Conservation (phyloP, 2,329 filamentous ascomycete genomes). For the Fusarium circinatum region DNA sequence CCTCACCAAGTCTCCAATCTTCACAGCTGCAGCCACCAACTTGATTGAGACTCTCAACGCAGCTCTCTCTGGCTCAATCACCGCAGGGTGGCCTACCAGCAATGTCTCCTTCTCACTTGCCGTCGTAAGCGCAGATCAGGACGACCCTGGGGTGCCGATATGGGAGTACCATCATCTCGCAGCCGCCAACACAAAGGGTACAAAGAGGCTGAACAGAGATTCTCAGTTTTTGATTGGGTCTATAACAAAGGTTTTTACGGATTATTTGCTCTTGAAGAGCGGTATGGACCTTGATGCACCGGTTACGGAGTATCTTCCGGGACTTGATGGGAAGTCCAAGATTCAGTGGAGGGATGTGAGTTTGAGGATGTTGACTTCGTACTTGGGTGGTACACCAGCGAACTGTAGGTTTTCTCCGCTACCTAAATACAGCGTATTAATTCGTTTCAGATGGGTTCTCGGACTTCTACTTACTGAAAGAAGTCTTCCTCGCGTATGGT, state of each 20-base stretch:
- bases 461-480: conserved; percentile 51
- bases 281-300: conserved; percentile 48
- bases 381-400: conserved; percentile 50
- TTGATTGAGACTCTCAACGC: conserved; percentile 45
- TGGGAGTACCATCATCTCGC: conserved; percentile 57
- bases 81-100: conserved; percentile 48
- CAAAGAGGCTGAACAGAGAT: conserved; percentile 45
- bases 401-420: conserved; percentile 46
- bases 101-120: conserved; percentile 54
- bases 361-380: conserved; percentile 50
- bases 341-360: conserved; percentile 52
- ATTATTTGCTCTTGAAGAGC: conserved; percentile 50
- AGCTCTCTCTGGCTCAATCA: conserved; percentile 47
- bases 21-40: conserved; percentile 44
- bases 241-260: conserved; percentile 53
- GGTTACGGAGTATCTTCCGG: conserved; percentile 50
- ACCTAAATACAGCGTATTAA: accelerated
- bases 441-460: conserved; percentile 39
- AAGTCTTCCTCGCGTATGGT: conserved; percentile 49
- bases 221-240: conserved; percentile 57
- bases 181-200: conserved; percentile 48
- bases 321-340: conserved; percentile 40
- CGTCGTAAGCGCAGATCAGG: conserved; percentile 47
- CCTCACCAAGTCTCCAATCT: conserved; percentile 35
- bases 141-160: conserved; percentile 41